Conservation (phyloP, 208 protist genomes). For the Acanthamoeba triangularis region DNA sequence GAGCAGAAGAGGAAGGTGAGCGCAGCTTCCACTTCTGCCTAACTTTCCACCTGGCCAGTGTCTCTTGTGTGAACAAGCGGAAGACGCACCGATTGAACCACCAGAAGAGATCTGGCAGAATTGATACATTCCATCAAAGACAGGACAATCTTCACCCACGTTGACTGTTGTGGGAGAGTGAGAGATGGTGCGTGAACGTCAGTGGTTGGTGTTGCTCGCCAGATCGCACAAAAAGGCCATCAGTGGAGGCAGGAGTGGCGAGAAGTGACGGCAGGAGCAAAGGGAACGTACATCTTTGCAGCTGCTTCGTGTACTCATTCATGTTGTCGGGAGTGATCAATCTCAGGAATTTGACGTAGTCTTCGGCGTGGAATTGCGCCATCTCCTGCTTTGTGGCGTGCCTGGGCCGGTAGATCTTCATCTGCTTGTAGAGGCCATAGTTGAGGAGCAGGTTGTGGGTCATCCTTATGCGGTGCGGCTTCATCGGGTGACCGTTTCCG, state of each 20-base stretch:
- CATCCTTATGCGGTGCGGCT: conserved; percentile 92
- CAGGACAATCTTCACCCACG: conserved; percentile 95
- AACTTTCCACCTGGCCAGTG: too few species aligned
- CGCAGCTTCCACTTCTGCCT: neutral
- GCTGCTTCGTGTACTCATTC: conserved; percentile 84
- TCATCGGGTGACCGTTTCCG: conserved; percentile 93
- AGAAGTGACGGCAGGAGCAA: neutral
- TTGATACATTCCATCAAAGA: conserved; percentile 95
- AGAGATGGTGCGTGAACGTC: neutral
- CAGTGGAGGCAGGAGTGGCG: neutral
- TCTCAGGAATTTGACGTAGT: conserved; percentile 94
- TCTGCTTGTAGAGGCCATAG: conserved; percentile 90
- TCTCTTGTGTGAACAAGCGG: too few species aligned
- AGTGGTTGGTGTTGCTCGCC: neutral
- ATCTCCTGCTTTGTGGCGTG: conserved; percentile 89
- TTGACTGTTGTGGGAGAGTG: conserved; percentile 83
- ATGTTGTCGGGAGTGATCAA: conserved; percentile 90
- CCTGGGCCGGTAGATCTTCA: conserved; percentile 88
- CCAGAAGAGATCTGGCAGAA: conserved; percentile 92
- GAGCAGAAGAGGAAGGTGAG: neutral
- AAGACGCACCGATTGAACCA: conserved; percentile 92
- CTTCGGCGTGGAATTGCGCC: conserved; percentile 93
- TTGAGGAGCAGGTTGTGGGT: conserved; percentile 92
- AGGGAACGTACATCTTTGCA: conserved; percentile 84
- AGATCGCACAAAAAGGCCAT: neutral